Evolutionary conservation across 306 rosid genomes (phyloP).

Genomic region (Vicia sativa): DNA sequence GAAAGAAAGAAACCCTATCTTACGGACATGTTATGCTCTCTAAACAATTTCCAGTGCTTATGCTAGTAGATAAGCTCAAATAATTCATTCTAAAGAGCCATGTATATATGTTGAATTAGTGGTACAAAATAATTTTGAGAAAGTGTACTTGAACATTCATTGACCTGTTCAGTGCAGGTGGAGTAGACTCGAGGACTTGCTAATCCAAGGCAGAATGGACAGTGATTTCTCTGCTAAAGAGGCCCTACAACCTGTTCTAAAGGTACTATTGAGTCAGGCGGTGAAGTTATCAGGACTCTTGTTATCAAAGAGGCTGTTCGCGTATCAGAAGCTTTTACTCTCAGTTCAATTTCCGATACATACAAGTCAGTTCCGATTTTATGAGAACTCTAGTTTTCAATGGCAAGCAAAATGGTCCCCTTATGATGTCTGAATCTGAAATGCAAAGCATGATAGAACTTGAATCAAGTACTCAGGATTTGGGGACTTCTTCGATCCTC

Average conservation of each 20-base stretch:
- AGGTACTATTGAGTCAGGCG: slow-evolving; percentile 82
- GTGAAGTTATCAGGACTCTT: slow-evolving; percentile 67
- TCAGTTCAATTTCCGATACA: slow-evolving; percentile 66
- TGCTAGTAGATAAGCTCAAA: neutral
- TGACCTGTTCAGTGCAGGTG: slow-evolving; percentile 62
- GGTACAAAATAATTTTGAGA: slow-evolving; percentile 29
- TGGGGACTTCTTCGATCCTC: slow-evolving; percentile 78
- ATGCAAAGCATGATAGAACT: slow-evolving; percentile 65
- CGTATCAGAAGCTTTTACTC: slow-evolving; percentile 72
- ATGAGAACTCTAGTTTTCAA: slow-evolving; percentile 60
- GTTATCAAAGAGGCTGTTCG: slow-evolving; percentile 85
- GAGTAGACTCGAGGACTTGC: slow-evolving; percentile 82
- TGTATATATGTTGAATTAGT: neutral
- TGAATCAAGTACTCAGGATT: slow-evolving; percentile 69
- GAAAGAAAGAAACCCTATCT: too few relatives aligned
- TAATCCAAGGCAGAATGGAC: slow-evolving; percentile 82
- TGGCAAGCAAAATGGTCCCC: slow-evolving; percentile 66
- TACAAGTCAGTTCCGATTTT: slow-evolving; percentile 61
- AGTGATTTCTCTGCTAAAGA: slow-evolving; percentile 84
- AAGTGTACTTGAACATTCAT: slow-evolving; percentile 37
- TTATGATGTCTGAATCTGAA: slow-evolving; percentile 59
- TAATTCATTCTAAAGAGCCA: neutral
- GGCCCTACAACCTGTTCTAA: slow-evolving; percentile 86
- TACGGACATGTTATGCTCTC: too few relatives aligned
- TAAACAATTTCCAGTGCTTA: too few relatives aligned